Percentiles rank a stretch among this genome's conserved stretches.
Evolutionary conservation across 1,139 yeast species (phyloP).

Genomic region (Suhomyces taliae): DNA sequence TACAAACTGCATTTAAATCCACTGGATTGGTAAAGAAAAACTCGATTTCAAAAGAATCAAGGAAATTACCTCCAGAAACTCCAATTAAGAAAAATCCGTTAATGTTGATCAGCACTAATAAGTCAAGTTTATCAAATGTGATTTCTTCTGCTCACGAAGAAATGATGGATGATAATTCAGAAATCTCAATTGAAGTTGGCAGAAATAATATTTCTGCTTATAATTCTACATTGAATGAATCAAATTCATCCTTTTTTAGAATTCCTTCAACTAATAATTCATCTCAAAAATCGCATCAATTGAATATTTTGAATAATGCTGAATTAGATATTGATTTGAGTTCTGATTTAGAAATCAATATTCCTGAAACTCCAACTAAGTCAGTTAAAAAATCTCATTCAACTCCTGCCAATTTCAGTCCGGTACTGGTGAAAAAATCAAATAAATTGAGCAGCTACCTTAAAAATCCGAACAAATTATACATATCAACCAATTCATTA

Average conservation of each 20-base stretch:
- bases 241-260: conserved; percentile 39
- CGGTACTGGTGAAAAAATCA: conserved; percentile 20
- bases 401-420: conserved; percentile 35
- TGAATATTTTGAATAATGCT: conserved; percentile 12
- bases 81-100: conserved; percentile 70
- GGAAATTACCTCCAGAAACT: conserved; percentile 67
- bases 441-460: conserved; percentile 8
- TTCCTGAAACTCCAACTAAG: conserved; percentile 49
- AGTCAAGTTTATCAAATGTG: conserved; percentile 20
- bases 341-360: conserved; percentile 20
- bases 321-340: conserved; percentile 29
- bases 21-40: conserved; percentile 75
- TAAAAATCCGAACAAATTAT: conserved; percentile 11
- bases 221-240: conserved; percentile 27
- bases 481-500: conserved; percentile 8
- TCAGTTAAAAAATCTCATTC: conserved; percentile 34
- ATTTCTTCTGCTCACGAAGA: conserved; percentile 24
- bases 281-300: conserved; percentile 11
- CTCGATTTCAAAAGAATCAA: conserved; percentile 38
- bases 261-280: conserved; percentile 23
- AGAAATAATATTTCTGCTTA: conserved; percentile 30
- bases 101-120: conserved; percentile 33
- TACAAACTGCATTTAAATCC: conserved; percentile 81
- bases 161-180: conserved; percentile 23
- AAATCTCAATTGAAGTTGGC: conserved; percentile 43